A percentile compares a stretch with the other conserved stretches of the same genome.
Conservation (phyloP, 1,284 basidiomycete species). For the Puccinia sorghi region DNA sequence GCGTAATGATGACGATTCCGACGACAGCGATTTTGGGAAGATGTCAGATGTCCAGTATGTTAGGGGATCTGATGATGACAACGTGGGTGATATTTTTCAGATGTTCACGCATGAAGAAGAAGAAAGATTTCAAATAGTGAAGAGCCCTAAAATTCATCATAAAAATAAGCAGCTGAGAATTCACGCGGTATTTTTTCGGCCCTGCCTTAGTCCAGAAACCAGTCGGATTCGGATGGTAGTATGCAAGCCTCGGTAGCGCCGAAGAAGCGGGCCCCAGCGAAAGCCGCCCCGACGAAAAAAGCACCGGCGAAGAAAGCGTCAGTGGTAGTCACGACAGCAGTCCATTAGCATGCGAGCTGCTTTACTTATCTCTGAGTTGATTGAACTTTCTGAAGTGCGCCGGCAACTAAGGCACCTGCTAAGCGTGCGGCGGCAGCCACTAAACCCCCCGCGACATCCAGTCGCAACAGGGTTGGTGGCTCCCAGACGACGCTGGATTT, state of each 20-base stretch:
- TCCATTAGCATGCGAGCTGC: neutral
- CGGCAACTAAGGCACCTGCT: conserved; percentile 23
- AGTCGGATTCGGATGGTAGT: conserved; percentile 44
- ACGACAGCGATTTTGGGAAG: conserved; percentile 53
- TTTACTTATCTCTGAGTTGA: neutral
- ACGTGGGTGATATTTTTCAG: conserved; percentile 1
- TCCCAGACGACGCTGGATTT: conserved; percentile 36
- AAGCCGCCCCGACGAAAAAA: conserved; percentile 59
- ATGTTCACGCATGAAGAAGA: too few relatives aligned
- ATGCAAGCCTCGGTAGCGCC: conserved; percentile 59
- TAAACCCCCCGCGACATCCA: conserved; percentile 33
- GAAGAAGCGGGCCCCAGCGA: conserved; percentile 10
- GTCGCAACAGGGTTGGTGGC: conserved; percentile 21
- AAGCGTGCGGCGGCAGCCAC: conserved; percentile 31
- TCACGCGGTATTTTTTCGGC: neutral
- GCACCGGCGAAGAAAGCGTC: conserved; percentile 53
- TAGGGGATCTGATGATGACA: conserved; percentile 26
- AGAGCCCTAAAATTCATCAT: too few relatives aligned
- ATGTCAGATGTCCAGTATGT: conserved; percentile 30
- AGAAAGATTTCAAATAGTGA: too few relatives aligned
- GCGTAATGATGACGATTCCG: conserved; percentile 52
- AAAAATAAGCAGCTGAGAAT: neutral
- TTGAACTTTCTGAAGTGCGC: conserved; percentile 8
- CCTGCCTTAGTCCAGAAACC: neutral
- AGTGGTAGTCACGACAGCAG: neutral